These are phyloP conservation scores for Coemansia sp. DNA, from an alignment of 192 early-diverging fungal genomes.

Conservation along the genomic window DNA sequence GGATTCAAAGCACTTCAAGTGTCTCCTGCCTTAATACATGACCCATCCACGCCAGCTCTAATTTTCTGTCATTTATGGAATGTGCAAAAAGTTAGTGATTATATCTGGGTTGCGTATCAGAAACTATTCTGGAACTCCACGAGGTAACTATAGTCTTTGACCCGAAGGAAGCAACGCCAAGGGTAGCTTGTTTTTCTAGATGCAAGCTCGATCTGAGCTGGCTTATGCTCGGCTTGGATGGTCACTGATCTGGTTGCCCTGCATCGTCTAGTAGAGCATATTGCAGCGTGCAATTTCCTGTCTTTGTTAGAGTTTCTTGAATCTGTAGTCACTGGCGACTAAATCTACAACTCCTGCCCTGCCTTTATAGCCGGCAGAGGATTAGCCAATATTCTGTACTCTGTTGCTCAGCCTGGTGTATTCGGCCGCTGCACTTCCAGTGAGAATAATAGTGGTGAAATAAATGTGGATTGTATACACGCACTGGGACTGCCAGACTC, in stretches of 20 bases:
- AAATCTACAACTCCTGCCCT: constrained; percentile 34
- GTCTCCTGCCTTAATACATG: no score
- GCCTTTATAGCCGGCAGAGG: constrained; percentile 78
- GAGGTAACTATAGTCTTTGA: constrained; percentile 71
- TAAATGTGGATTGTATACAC: constrained; percentile 29
- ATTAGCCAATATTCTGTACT: constrained; percentile 81
- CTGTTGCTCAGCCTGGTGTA: constrained; percentile 60
- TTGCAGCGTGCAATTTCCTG: constrained; percentile 85
- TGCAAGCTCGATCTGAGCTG: constrained; percentile 83
- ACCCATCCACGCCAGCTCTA: no score
- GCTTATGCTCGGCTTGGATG: constrained; percentile 80
- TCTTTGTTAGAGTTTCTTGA: constrained; percentile 83
- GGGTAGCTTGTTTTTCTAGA: constrained; percentile 81
- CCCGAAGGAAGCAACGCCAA: constrained; percentile 81
- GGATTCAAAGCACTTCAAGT: no score
- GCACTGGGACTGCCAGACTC: constrained; percentile 65
- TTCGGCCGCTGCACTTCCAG: constrained; percentile 30
- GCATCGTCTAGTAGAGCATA: constrained; percentile 72
- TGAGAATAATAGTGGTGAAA: background rate
- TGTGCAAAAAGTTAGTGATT: no score
- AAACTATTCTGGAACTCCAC: constrained; percentile 74
- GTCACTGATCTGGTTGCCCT: constrained; percentile 77
- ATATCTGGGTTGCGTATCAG: no score
- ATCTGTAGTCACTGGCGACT: constrained; percentile 74
- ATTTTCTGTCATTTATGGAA: no score